A percentile compares a stretch with the other conserved stretches of the same genome.
phyloP scores from a whole-genome alignment of 2,329 filamentous ascomycete species.

The Aspergillus terreus region DNA sequence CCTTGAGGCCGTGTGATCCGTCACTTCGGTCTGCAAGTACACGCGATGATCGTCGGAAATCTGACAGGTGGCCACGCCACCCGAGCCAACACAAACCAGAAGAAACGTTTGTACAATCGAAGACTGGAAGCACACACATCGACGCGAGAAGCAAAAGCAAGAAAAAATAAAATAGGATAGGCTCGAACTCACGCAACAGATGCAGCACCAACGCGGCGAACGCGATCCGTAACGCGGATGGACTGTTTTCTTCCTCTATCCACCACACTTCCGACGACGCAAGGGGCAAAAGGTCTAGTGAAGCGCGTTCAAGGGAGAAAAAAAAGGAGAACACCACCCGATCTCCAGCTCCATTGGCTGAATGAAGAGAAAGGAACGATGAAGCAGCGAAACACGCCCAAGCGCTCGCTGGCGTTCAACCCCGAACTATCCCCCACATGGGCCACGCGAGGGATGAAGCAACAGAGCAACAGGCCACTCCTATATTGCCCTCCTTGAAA shows the following conservation, averaged over 20 bases:
- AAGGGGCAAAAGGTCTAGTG: slow-evolving; percentile 13
- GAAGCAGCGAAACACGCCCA: not conserved
- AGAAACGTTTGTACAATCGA: not conserved
- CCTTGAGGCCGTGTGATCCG: slow-evolving; percentile 4
- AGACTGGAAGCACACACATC: not conserved
- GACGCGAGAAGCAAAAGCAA: not conserved
- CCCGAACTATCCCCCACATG: no score
- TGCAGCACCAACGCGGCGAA: not conserved
- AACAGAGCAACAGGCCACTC: slow-evolving; percentile 8
- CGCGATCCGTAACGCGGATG: slow-evolving; percentile 4
- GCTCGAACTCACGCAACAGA: not conserved
- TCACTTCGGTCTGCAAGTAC: slow-evolving; percentile 3
- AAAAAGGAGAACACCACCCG: slow-evolving; percentile 9
- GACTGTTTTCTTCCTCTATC: not conserved
- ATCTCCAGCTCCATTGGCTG: not conserved
- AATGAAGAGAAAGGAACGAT: not conserved
- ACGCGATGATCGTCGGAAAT: slow-evolving; percentile 9
- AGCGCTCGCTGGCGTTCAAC: no score
- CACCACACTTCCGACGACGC: slow-evolving; percentile 4
- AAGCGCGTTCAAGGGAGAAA: slow-evolving; percentile 9
- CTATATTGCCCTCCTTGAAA: slow-evolving; percentile 17
- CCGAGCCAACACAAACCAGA: not conserved
- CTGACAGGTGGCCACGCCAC: slow-evolving; percentile 14
- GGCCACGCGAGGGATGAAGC: slow-evolving; percentile 16
- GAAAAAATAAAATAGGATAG: not conserved